Base-by-base conservation (phyloP, 495 filamentous ascomycete species). In the Penicillium paxilli region DNA sequence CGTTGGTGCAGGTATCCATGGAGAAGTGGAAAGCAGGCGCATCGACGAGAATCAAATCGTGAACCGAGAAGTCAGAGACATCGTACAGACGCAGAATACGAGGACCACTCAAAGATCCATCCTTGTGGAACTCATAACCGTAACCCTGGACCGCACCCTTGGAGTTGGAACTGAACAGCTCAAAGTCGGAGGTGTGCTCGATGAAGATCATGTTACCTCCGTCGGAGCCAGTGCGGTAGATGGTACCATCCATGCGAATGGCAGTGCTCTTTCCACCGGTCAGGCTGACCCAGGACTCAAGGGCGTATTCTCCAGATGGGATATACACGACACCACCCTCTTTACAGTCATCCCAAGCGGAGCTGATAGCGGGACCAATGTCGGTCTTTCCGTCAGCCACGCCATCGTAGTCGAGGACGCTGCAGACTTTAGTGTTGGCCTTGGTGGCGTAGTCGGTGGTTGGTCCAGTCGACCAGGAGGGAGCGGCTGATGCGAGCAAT, bases 141-240 rank as follows among this genome's bases (percentile, higher is more conserved):
- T 71, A 66, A 6, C 80, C 80, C 55, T 83, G 77, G 14, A 82
- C 72, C 1, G 80, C 78, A 38, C 79, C 80, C 32, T 69, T 51
- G 5, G 67, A 72, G 22, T 71, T 81, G 23, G 71, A 71, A 19
- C 67, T 74, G 60, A 75, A 80, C 21, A 83, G 51, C 57, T 83
- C 80, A 51, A 82, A 78, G 51, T 83, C 76, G 40, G 49, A 72
- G 19, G 74, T 65, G 20, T 78, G 62, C 53, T 77, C 65, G 35
- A 83, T 66, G 17, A 70, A 62, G 47, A 84, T 78, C 71, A 81
- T 80, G 54, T 79, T 80, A 2, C 79, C 80, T 10, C 66, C 71
- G 10, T 60, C 71, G 5, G 64, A 72, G 3, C 74, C 76, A 21
- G 66, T 71, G 19, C 76, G 69, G 26, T 73, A 76, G 47, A 82